Base-by-base conservation (phyloP, 2,329 filamentous ascomycete genomes). In the Microsporum audouinii region DNA sequence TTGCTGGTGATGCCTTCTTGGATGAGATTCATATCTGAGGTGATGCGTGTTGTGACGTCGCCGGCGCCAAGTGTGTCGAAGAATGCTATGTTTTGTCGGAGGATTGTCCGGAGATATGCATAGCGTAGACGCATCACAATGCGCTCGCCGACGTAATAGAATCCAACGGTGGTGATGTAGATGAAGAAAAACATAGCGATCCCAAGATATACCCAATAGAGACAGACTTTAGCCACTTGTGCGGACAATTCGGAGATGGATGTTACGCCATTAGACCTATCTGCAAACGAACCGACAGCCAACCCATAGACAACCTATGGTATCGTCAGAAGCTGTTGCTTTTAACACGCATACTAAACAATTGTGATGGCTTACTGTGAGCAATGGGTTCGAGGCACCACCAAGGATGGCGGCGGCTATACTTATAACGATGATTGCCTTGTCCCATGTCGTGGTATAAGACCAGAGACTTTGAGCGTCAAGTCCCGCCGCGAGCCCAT, bases 1-100 rank as follows among this genome's bases (percentile, higher is more conserved):
- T 92, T 92, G 71, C 91, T 87, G 0, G 88, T 89, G 43, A 95
- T 91, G 57, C 89, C 90, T 65, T 91, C 88, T 72, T 94, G 90
- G 57, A 95, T 84, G 58, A 90, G 76, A 67, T 92, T 94, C 47
- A 88, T 91, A 70, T 95, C 89, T 5, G 88, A 84, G 0, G 89
- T 95, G 66, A 95, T 92, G 64, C 89, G 83, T 0, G 88, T 91
- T 0, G 89, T 91, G 60, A 95, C 86, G 72, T 95, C 90, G 49
- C 89, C 89, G 47, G 88, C 85, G 41, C 89, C 89, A 3, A 92
- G 80, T 67, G 89, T 89, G 72, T 95, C 91, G 73, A 91, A 91
- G 73, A 88, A 91, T 31, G 83, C 88, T 69, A 91, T 89, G 71
- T 92, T 91, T 70, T 92, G 89, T 63, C 82, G 82, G 76, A 92